Evolutionary conservation across 225 moss, liverwort and hornwort genomes (phyloP).

Genomic region (Polytrichum commune): DNA sequence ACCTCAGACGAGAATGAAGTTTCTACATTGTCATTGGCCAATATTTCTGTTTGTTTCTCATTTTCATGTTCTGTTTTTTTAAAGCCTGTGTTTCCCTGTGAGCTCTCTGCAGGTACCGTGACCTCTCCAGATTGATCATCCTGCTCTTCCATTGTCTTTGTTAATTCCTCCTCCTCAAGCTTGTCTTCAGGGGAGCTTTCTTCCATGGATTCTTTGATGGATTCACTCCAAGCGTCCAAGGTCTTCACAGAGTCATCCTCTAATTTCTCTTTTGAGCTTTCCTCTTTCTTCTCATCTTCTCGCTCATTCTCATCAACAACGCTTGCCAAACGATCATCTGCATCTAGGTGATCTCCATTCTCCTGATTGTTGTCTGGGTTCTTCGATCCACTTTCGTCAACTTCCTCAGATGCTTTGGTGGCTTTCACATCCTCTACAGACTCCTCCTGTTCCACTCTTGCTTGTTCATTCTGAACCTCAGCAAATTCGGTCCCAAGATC

Average conservation of each 20-base stretch:
- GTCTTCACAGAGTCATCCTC: constrained; percentile 7
- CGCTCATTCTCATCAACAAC: constrained; percentile 15
- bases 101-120: neutral
- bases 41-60: constrained; percentile 5
- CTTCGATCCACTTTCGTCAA: constrained; percentile 7
- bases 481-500: constrained; percentile 29
- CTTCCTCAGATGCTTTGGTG: constrained; percentile 2
- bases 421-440: constrained; percentile 5
- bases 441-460: constrained; percentile 31
- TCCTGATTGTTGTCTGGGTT: constrained; percentile 9
- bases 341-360: constrained; percentile 11
- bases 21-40: neutral
- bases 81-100: neutral
- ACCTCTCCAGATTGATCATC: constrained; percentile 7
- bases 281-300: constrained; percentile 4
- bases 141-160: constrained; percentile 4
- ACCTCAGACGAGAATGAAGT: constrained; percentile 2
- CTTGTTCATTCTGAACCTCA: constrained; percentile 32
- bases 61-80: constrained; percentile 3
- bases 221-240: neutral
- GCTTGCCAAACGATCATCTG: constrained; percentile 9
- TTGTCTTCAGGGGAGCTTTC: too few species aligned
- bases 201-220: too few species aligned
- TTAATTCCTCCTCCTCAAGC: neutral
- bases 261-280: constrained; percentile 4